A percentile compares a stretch with the other conserved stretches of the same genome.
Evolutionary conservation across 306 rosid species (phyloP).

Genomic region (Geum urbanum): DNA sequence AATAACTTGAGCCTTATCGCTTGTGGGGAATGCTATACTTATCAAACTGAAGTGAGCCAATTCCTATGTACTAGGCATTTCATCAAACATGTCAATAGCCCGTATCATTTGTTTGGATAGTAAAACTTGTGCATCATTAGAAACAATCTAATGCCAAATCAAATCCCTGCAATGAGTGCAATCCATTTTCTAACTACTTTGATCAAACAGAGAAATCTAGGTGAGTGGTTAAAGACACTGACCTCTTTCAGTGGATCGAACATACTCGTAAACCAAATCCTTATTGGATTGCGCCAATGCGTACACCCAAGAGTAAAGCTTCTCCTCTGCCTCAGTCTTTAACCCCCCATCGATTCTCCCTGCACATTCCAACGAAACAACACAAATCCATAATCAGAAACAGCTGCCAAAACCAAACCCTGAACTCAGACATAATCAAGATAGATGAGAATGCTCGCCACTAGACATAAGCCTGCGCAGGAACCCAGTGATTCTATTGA

Average conservation of each 20-base stretch:
- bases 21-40: neutral
- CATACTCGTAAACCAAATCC: slow-evolving; percentile 67
- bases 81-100: neutral
- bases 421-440: neutral
- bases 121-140: neutral
- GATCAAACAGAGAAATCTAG: neutral
- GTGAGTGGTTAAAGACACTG: slow-evolving; percentile 13
- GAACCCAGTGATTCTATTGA: slow-evolving; percentile 12
- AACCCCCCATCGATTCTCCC: slow-evolving; percentile 65
- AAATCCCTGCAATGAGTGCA: neutral
- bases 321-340: slow-evolving; percentile 65
- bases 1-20: neutral
- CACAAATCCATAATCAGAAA: slow-evolving; percentile 20
- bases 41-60: neutral
- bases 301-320: slow-evolving; percentile 66
- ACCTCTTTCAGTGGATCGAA: slow-evolving; percentile 83
- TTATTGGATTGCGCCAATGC: slow-evolving; percentile 63
- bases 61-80: neutral
- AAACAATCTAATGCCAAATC: neutral
- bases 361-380: slow-evolving; percentile 28
- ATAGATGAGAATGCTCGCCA: slow-evolving; percentile 27
- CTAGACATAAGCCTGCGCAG: slow-evolving; percentile 32
- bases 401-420: slow-evolving; percentile 1
- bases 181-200: neutral
- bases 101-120: neutral